A percentile compares a stretch with the other conserved stretches of the same genome.
These are phyloP conservation scores for Piloderma croceum DNA, from an alignment of 768 basidiomycete genomes.

Conservation along the genomic window DNA sequence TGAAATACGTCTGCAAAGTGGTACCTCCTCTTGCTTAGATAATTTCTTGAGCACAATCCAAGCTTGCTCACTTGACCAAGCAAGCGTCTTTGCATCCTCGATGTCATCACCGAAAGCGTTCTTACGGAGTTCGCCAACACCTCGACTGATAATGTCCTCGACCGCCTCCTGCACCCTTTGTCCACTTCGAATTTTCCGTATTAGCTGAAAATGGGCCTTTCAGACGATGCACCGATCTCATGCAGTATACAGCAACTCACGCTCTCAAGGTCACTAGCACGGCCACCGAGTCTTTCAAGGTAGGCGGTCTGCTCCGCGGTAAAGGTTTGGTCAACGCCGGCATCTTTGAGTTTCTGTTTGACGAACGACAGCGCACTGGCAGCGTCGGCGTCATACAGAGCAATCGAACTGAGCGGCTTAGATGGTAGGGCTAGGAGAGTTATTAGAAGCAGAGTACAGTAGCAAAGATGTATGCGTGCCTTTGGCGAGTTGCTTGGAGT, in stretches of 20 bases:
- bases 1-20: constrained; percentile 22
- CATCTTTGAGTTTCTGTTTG: constrained; percentile 65
- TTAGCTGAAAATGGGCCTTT: constrained; percentile 42
- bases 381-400: constrained; percentile 81
- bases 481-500: constrained; percentile 78
- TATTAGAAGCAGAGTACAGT: background rate
- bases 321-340: constrained; percentile 47
- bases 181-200: constrained; percentile 79
- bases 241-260: constrained; percentile 37
- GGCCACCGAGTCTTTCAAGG: constrained; percentile 79
- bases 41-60: constrained; percentile 79
- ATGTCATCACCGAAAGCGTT: constrained; percentile 89
- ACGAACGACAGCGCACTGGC: constrained; percentile 77
- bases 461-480: constrained; percentile 35
- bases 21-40: constrained; percentile 47
- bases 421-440: constrained; percentile 62
- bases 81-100: constrained; percentile 77
- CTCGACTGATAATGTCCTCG: constrained; percentile 80
- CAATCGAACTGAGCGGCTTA: constrained; percentile 74
- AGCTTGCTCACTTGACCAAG: constrained; percentile 84
- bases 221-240: too few relatives aligned
- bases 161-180: constrained; percentile 73
- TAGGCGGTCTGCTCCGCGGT: constrained; percentile 48
- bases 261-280: constrained; percentile 83
- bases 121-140: constrained; percentile 81